Conservation (phyloP, 352 stramenopile species). For the Thalassiosira hispida region DNA sequence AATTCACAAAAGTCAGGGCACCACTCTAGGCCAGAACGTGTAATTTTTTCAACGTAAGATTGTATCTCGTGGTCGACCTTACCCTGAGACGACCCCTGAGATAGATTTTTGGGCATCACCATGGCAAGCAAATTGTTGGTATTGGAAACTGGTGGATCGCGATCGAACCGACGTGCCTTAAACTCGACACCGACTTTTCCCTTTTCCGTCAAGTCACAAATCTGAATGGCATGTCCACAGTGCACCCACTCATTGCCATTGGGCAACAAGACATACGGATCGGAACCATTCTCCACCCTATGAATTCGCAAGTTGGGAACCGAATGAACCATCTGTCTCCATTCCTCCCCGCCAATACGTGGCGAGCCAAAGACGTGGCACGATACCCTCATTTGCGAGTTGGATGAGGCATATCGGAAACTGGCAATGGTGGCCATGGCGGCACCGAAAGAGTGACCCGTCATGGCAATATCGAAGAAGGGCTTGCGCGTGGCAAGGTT, state of each 20-base stretch:
- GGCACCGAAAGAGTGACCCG: slow-evolving; percentile 72
- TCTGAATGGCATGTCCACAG: slow-evolving; percentile 50
- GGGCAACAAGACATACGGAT: slow-evolving; percentile 58
- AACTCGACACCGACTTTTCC: slow-evolving; percentile 28
- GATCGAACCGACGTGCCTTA: slow-evolving; percentile 44
- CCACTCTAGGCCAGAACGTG: slow-evolving; percentile 38
- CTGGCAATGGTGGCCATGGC: slow-evolving; percentile 67
- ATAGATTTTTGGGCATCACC: slow-evolving; percentile 34
- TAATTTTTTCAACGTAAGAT: slow-evolving; percentile 51
- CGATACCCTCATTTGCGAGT: slow-evolving; percentile 62
- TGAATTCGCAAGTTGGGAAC: slow-evolving; percentile 74
- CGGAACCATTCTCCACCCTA: slow-evolving; percentile 62
- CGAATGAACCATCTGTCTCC: slow-evolving; percentile 67
- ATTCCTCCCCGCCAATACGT: slow-evolving; percentile 67
- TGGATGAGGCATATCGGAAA: slow-evolving; percentile 61
- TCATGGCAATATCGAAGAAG: slow-evolving; percentile 79
- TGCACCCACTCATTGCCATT: slow-evolving; percentile 56
- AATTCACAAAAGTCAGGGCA: slow-evolving; percentile 51
- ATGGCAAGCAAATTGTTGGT: slow-evolving; percentile 36
- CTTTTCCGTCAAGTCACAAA: slow-evolving; percentile 17
- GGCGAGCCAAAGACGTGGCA: slow-evolving; percentile 66
- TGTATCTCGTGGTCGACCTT: slow-evolving; percentile 48
- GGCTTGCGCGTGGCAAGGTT: slow-evolving; percentile 72
- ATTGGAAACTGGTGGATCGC: slow-evolving; percentile 21
- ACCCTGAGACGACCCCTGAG: slow-evolving; percentile 23